These are phyloP conservation scores for Candida nemodendra DNA, from an alignment of 805 yeast genomes.

Conservation along the genomic window DNA sequence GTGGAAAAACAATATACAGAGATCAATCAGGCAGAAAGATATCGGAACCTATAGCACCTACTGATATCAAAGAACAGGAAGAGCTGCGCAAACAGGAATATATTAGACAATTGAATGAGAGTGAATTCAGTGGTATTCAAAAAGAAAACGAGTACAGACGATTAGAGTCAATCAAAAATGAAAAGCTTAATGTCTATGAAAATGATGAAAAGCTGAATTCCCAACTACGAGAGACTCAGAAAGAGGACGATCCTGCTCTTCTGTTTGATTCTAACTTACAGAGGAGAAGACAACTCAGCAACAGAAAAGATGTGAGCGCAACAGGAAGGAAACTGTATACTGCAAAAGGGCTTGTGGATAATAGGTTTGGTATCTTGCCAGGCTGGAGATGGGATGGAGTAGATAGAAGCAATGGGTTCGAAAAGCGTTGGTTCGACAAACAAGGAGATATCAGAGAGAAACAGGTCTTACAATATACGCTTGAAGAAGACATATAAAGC, in stretches of 20 bases:
- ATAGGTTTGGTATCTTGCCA: slow-evolving; percentile 74
- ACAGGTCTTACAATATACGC: slow-evolving; percentile 33
- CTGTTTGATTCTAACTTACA: slow-evolving; percentile 37
- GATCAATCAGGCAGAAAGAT: slow-evolving; percentile 55
- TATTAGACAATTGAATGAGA: slow-evolving; percentile 33
- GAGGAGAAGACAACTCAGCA: slow-evolving; percentile 17
- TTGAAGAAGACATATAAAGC: slow-evolving; percentile 39
- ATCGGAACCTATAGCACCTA: slow-evolving; percentile 5
- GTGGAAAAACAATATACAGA: slow-evolving; percentile 49
- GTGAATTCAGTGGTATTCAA: slow-evolving; percentile 39
- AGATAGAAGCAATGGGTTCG: slow-evolving; percentile 87
- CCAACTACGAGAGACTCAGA: slow-evolving; percentile 31
- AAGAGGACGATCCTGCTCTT: slow-evolving; percentile 64
- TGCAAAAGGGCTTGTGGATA: slow-evolving; percentile 52
- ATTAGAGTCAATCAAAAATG: slow-evolving; percentile 26
- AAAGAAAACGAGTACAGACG: slow-evolving; percentile 35
- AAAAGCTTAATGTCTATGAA: slow-evolving; percentile 32
- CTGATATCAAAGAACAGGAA: slow-evolving; percentile 11
- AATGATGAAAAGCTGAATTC: slow-evolving; percentile 40
- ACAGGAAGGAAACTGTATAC: slow-evolving; percentile 57
- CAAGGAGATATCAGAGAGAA: slow-evolving; percentile 36
- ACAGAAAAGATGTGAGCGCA: slow-evolving; percentile 23
- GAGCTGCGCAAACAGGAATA: slow-evolving; percentile 22
- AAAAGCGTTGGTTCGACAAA: slow-evolving; percentile 53
- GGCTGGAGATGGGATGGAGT: slow-evolving; percentile 93